Base-by-base conservation (phyloP, 768 basidiomycete genomes). In the Phylloporus arenicola region DNA sequence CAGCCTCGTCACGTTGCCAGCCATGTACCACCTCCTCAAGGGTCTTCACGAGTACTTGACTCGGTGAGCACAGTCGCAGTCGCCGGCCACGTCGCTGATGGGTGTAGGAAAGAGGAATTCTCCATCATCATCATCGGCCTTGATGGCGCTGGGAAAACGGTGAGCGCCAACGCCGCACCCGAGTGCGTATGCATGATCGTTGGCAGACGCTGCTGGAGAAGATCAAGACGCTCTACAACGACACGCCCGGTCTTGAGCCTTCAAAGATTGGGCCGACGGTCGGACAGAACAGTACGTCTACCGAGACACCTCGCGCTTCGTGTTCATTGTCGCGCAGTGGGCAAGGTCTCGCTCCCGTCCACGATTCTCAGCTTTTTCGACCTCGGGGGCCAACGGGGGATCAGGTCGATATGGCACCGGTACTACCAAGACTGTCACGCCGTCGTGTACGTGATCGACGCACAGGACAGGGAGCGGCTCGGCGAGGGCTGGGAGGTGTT, bases 381-480 rank as follows among this genome's bases (percentile, higher is more conserved):
- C 64, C 76, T 99, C 10, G 95, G 96, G 11, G 95, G 95, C 0
- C 95, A 98, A 64, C 75, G 86, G 1, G 92, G 94, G 20, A 95
- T 99, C 35, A 79, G 95, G 25, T 86, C 83, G 31, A 95, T 99
- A 57, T 98, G 95, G 94, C 83, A 86, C 52, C 76, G 81, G 49
- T 99, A 99, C 70, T 97, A 95, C 66, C 87, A 91, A 48, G 93
- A 97, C 64, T 96, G 93, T 56, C 95, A 99, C 67, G 95, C 94
- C 8, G 91, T 98, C 40, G 92, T 88, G 35, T 99, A 90, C 60
- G 88, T 98, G 45, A 82, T 99, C 46, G 96, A 99, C 66, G 92
- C 93, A 9, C 81, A 87, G 56, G 95, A 99, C 73, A 73, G 84
- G 30, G 92, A 91, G 60, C 74, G 95, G 34, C 73, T 98, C 24